Evolutionary conservation across 176 grass and related monocot genomes (phyloP).

Genomic region (Bromus sterilis): DNA sequence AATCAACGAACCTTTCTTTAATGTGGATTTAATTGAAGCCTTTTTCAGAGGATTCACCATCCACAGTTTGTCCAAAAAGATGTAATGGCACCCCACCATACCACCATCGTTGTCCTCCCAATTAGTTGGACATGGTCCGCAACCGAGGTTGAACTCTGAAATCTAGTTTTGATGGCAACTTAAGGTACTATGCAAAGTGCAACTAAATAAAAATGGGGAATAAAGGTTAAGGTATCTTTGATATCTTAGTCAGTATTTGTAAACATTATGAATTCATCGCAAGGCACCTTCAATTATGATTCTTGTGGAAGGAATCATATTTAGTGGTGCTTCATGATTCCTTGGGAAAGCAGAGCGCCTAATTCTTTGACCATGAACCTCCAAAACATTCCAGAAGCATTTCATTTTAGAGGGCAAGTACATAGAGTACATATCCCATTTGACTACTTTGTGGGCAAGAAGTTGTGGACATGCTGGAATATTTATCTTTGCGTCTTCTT

Average conservation of each 20-base stretch:
- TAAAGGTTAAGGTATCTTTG: not conserved
- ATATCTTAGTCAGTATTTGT: not conserved
- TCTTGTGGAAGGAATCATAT: not conserved
- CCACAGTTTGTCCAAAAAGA: not conserved
- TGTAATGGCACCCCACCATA: not conserved
- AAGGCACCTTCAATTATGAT: not conserved
- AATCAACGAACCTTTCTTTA: not conserved
- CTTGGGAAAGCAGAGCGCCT: not conserved
- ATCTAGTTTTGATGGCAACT: not conserved
- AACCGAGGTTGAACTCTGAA: not conserved
- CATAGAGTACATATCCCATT: too few relatives aligned
- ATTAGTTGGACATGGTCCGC: not conserved
- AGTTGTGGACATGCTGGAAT: not conserved
- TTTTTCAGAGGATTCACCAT: not conserved
- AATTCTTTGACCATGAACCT: not conserved
- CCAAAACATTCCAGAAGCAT: not conserved
- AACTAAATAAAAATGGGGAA: not conserved
- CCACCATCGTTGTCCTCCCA: not conserved
- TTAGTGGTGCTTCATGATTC: not conserved
- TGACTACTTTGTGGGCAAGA: not conserved
- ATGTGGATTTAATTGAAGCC: not conserved
- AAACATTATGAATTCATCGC: too few relatives aligned
- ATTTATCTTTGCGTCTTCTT: not conserved
- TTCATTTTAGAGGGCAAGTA: not conserved
- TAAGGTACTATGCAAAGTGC: not conserved